These are phyloP conservation scores for Magnusiomyces clavatus DNA, from an alignment of 1,139 yeast species.

Conservation along the genomic window DNA sequence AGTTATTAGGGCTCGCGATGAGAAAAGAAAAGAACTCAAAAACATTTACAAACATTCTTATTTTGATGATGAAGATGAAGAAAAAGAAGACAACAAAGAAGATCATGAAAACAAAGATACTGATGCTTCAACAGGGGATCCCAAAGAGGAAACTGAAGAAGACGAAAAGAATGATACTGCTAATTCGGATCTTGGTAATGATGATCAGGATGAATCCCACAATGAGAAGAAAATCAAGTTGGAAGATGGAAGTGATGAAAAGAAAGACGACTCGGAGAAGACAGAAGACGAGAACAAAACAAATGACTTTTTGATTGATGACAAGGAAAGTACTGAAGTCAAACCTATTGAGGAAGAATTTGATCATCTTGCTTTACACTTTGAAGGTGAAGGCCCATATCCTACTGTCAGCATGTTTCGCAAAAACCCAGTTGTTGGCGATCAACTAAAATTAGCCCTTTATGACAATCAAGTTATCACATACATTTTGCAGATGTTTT, in stretches of 20 bases:
- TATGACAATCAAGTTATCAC: slow-evolving; percentile 76
- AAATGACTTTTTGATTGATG: not conserved
- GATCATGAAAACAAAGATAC: not conserved
- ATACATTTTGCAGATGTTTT: slow-evolving; percentile 73
- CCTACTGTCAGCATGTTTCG: slow-evolving; percentile 36
- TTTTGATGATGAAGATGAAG: slow-evolving; percentile 15
- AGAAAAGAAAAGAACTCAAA: slow-evolving; percentile 46
- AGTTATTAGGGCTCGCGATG: slow-evolving; percentile 69
- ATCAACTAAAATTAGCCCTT: slow-evolving; percentile 74
- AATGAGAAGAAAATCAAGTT: slow-evolving; percentile 2
- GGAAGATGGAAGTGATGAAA: slow-evolving; percentile 4
- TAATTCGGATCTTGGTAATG: not conserved
- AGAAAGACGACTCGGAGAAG: not conserved
- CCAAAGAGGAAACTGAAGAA: slow-evolving; percentile 2
- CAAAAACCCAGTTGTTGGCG: slow-evolving; percentile 78
- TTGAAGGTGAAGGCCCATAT: slow-evolving; percentile 24
- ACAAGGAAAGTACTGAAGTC: slow-evolving; percentile 13
- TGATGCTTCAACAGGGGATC: not conserved
- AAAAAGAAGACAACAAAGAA: slow-evolving; percentile 12
- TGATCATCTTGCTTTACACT: slow-evolving; percentile 36
- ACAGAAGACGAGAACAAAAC: not conserved
- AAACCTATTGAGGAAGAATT: not conserved
- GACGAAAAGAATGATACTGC: not conserved
- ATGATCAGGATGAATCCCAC: not conserved
- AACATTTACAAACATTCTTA: not conserved